phyloP scores from a whole-genome alignment of 805 yeast species.

The Pichia gijzeniarum region DNA sequence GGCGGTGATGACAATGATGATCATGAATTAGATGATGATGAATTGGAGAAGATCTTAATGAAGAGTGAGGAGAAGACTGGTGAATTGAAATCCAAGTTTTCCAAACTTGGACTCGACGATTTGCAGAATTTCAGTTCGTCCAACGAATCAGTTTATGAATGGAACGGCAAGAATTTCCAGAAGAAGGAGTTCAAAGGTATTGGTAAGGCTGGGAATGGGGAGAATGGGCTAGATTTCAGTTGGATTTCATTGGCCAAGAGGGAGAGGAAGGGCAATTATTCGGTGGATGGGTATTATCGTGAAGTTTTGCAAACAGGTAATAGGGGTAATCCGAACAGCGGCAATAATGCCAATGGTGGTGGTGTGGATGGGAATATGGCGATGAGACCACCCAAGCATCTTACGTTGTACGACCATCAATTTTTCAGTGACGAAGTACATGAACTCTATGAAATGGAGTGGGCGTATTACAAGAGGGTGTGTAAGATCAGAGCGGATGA shows the following conservation, averaged over 20 bases:
- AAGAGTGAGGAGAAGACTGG: conserved; percentile 59
- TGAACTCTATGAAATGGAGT: conserved; percentile 76
- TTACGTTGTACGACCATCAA: conserved; percentile 83
- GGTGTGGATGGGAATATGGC: conserved; percentile 33
- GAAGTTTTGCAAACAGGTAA: conserved; percentile 61
- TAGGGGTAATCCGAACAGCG: conserved; percentile 31
- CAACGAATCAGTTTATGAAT: conserved; percentile 63
- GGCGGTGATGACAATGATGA: conserved; percentile 20
- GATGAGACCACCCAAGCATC: conserved; percentile 67
- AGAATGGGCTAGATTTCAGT: conserved; percentile 38
- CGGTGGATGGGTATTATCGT: conserved; percentile 68
- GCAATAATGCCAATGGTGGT: conserved; percentile 16
- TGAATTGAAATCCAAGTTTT: conserved; percentile 56
- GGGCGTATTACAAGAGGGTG: conserved; percentile 67
- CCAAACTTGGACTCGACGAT: conserved; percentile 66
- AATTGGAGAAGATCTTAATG: conserved; percentile 54
- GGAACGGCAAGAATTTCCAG: conserved; percentile 82
- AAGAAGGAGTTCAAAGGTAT: conserved; percentile 46
- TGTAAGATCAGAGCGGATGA: conserved; percentile 51
- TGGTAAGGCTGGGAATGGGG: conserved; percentile 33
- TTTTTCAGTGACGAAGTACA: conserved; percentile 73
- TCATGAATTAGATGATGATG: conserved; percentile 39
- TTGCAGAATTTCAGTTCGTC: conserved; percentile 62
- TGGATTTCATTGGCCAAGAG: conserved; percentile 87
- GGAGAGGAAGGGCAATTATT: conserved; percentile 70